Evolutionary conservation across 345 rosid genomes (phyloP).

Genomic region (Moringa oleifera): DNA sequence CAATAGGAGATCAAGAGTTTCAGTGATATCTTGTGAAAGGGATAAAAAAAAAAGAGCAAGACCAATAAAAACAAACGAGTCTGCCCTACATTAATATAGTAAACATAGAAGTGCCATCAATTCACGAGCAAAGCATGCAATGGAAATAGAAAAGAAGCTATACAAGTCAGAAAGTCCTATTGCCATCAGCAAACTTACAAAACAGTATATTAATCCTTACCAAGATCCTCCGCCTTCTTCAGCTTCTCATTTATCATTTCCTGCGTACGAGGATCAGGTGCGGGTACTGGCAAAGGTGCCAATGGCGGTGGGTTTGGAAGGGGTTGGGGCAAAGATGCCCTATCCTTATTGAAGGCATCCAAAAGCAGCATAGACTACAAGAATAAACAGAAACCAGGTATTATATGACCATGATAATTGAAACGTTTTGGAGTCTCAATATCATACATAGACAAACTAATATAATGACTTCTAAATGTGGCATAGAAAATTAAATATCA

Average conservation of each 20-base stretch:
- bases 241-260: conserved; percentile 98
- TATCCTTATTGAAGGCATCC: conserved; percentile 98
- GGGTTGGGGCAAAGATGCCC: conserved; percentile 94
- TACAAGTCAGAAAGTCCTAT: background rate
- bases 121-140: too few relatives aligned
- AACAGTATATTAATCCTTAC: conserved; percentile 30
- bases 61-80: too few relatives aligned
- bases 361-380: conserved; percentile 80
- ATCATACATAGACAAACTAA: background rate
- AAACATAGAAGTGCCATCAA: too few relatives aligned
- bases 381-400: conserved; percentile 15
- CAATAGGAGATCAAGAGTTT: background rate
- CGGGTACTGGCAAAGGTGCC: conserved; percentile 58
- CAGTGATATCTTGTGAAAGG: too few relatives aligned
- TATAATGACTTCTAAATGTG: background rate
- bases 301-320: conserved; percentile 62
- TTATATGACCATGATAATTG: background rate
- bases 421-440: background rate
- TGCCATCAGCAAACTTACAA: background rate
- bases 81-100: too few relatives aligned
- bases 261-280: conserved; percentile 88
- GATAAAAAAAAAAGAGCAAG: too few relatives aligned
- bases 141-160: background rate
- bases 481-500: background rate
- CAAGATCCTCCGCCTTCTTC: conserved; percentile 98